Conservation (phyloP, 208 protist species). For the Crithidia expoeki region DNA sequence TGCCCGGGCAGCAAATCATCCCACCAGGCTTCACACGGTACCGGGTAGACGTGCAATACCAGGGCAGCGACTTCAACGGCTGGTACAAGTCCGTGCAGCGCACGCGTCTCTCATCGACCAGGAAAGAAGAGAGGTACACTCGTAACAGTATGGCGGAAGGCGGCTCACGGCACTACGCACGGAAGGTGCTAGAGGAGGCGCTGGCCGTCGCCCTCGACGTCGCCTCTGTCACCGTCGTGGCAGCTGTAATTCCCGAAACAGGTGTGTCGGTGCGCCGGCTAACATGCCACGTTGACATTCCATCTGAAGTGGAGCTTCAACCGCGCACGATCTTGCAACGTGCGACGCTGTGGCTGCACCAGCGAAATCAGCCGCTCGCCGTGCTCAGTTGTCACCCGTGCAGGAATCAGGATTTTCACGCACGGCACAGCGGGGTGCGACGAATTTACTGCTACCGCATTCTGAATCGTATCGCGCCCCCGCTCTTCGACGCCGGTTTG, state of each 20-base stretch:
- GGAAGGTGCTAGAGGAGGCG: constrained; percentile 80
- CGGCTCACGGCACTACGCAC: constrained; percentile 35
- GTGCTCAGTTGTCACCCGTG: constrained; percentile 78
- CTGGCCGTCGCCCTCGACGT: constrained; percentile 83
- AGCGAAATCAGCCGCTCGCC: constrained; percentile 74
- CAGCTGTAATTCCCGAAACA: constrained; percentile 75
- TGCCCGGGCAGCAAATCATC: constrained; percentile 85
- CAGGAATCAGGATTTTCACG: constrained; percentile 84
- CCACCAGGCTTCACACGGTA: constrained; percentile 83
- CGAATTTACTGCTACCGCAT: constrained; percentile 91
- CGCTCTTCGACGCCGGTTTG: constrained; percentile 81
- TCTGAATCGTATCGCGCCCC: constrained; percentile 88
- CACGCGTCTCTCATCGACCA: neutral
- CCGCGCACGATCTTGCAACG: constrained; percentile 90
- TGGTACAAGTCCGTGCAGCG: constrained; percentile 80
- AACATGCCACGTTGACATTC: constrained; percentile 84
- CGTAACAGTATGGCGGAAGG: constrained; percentile 28
- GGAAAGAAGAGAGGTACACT: constrained; percentile 30
- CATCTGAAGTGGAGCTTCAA: constrained; percentile 76
- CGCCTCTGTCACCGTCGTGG: constrained; percentile 50
- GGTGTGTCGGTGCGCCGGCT: constrained; percentile 83
- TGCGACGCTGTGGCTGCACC: constrained; percentile 81
- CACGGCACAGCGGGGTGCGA: constrained; percentile 73
- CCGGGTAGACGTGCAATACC: constrained; percentile 90
- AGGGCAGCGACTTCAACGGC: constrained; percentile 85